These are phyloP conservation scores for Fusarium oxysporum DNA, from an alignment of 2,329 filamentous ascomycete species.

Conservation along the genomic window DNA sequence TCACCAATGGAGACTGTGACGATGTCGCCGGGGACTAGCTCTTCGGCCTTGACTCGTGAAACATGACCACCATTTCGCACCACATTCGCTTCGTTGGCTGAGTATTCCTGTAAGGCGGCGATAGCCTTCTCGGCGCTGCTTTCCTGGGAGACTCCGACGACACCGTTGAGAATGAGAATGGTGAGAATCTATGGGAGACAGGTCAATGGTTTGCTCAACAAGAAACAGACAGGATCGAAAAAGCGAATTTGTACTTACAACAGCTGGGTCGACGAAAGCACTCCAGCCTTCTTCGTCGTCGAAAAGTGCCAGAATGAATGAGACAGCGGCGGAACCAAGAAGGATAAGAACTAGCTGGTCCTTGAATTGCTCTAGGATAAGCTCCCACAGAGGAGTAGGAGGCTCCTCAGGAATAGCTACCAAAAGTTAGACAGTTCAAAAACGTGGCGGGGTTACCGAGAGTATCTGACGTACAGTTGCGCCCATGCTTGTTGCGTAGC, in stretches of 20 bases:
- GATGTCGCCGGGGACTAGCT: constrained; percentile 94
- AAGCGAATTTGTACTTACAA: constrained; percentile 71
- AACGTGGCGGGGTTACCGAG: constrained; percentile 18
- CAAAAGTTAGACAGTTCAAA: constrained; percentile 21
- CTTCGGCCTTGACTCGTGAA: constrained; percentile 91
- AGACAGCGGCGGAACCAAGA: constrained; percentile 90
- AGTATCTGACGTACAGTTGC: constrained; percentile 67
- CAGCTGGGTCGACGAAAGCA: constrained; percentile 94
- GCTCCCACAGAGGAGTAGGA: constrained; percentile 94
- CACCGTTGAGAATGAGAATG: constrained; percentile 94
- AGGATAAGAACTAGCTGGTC: constrained; percentile 97
- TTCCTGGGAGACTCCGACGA: constrained; percentile 98
- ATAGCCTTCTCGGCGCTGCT: constrained; percentile 99
- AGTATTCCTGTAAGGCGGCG: constrained; percentile 97
- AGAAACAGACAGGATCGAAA: background rate
- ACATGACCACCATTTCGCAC: constrained; percentile 82
- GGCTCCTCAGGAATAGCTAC: constrained; percentile 83
- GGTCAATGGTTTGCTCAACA: constrained; percentile 14
- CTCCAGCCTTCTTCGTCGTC: constrained; percentile 95
- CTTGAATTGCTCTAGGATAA: constrained; percentile 98
- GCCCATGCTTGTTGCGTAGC: constrained; percentile 69
- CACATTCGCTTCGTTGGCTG: constrained; percentile 96
- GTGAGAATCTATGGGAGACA: constrained; percentile 79
- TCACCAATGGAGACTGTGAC: constrained; percentile 90
- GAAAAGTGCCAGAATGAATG: constrained; percentile 91